Evolutionary conservation across 768 basidiomycete species (phyloP).

Genomic region (Leccinellum albellum): DNA sequence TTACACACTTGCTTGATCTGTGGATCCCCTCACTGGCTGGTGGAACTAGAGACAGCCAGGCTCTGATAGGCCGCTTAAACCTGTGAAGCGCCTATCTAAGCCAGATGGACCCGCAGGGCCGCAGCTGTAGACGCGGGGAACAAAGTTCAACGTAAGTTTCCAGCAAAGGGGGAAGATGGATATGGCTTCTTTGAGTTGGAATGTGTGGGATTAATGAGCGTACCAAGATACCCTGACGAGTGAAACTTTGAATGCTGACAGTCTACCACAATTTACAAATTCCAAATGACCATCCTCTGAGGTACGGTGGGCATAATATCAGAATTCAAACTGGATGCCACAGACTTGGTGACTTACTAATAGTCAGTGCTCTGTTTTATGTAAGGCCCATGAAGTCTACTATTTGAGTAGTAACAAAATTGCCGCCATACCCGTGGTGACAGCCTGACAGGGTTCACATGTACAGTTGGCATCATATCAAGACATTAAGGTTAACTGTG

Average conservation of each 20-base stretch:
- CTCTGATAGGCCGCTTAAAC: conserved; percentile 23
- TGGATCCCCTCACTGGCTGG: conserved; percentile 48
- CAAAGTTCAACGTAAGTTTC: neutral
- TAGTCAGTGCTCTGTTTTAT: too few relatives aligned
- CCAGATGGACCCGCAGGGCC: neutral
- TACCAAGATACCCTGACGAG: neutral
- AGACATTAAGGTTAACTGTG: neutral
- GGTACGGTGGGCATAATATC: neutral
- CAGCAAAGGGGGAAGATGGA: neutral
- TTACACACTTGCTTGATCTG: conserved; percentile 40
- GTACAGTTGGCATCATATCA: too few relatives aligned
- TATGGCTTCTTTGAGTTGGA: neutral
- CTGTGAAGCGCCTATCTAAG: conserved; percentile 35
- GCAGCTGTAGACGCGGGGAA: neutral
- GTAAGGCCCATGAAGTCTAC: too few relatives aligned
- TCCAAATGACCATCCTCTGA: neutral
- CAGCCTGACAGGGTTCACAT: too few relatives aligned
- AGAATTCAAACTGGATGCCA: too few relatives aligned
- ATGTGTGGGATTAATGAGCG: neutral
- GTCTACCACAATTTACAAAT: neutral
- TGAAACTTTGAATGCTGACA: neutral
- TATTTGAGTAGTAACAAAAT: too few relatives aligned
- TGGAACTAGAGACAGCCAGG: conserved; percentile 18
- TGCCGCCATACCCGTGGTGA: too few relatives aligned
- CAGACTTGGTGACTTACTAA: too few relatives aligned